phyloP scores from a whole-genome alignment of 83 land plant genomes.

The Picea mariana region DNA sequence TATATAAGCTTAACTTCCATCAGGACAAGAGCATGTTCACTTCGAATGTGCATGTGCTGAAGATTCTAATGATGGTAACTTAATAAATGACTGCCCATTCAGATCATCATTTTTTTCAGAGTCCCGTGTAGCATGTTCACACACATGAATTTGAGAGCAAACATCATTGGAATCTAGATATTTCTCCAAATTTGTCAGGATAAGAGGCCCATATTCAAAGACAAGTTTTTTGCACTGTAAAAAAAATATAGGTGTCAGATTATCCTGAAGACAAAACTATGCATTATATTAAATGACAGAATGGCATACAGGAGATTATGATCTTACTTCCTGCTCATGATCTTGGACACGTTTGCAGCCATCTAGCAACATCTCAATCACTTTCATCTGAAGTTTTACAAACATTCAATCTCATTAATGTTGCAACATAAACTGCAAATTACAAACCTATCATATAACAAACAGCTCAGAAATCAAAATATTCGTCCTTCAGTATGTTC shows the following conservation, averaged over 20 bases:
- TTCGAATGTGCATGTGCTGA: slow-evolving; percentile 7
- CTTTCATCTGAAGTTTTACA: slow-evolving; percentile 25
- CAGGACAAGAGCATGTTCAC: neutral
- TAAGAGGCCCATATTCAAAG: slow-evolving; percentile 38
- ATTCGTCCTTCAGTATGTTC: neutral
- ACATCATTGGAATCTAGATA: slow-evolving; percentile 40
- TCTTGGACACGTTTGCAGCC: slow-evolving; percentile 22
- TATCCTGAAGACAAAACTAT: neutral
- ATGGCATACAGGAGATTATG: neutral
- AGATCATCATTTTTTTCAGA: neutral
- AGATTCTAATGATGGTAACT: neutral
- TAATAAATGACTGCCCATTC: neutral
- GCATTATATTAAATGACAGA: neutral
- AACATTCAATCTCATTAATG: neutral
- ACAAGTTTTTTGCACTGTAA: slow-evolving; percentile 47
- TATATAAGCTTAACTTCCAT: slow-evolving; percentile 8
- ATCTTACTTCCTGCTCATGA: slow-evolving; percentile 18
- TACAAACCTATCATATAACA: neutral
- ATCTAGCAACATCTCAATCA: slow-evolving; percentile 34
- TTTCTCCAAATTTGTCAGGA: slow-evolving; percentile 38
- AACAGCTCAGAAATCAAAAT: neutral
- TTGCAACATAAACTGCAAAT: slow-evolving; percentile 2
- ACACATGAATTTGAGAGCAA: slow-evolving; percentile 22
- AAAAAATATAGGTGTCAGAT: neutral
- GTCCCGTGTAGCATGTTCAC: neutral